phyloP scores from a whole-genome alignment of 129 eudicot genomes.

The Gnaphalium uliginosum region DNA sequence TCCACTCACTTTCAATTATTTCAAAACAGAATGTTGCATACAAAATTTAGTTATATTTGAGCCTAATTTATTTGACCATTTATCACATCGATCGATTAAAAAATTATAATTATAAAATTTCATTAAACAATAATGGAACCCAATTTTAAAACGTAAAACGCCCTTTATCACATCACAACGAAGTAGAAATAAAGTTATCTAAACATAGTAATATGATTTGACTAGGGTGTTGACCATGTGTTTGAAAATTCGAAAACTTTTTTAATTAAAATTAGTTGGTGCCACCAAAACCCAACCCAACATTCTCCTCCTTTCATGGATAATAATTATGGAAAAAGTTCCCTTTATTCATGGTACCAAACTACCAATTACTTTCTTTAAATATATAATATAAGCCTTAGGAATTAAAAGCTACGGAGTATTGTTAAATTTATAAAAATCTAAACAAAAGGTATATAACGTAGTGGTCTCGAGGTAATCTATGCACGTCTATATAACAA shows the following conservation, averaged over 20 bases:
- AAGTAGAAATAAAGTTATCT: conserved; percentile 7
- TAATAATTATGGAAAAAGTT: background rate
- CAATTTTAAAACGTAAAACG: no score
- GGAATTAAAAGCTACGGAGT: background rate
- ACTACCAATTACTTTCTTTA: conserved; percentile 1
- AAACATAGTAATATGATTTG: background rate
- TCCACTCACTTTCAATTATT: background rate
- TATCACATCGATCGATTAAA: no score
- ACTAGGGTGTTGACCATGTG: conserved; percentile 7
- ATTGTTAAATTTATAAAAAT: no score
- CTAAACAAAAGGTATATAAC: no score
- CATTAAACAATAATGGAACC: no score
- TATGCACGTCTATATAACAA: no score
- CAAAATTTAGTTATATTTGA: no score
- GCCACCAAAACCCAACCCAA: conserved; percentile 12
- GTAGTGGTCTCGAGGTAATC: no score
- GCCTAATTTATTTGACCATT: background rate
- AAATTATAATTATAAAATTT: no score
- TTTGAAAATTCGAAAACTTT: conserved; percentile 6
- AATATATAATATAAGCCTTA: background rate
- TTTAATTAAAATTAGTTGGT: conserved; percentile 19
- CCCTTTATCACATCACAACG: no score
- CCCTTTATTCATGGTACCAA: conserved; percentile 3
- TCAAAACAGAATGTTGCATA: background rate
- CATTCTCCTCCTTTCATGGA: conserved; percentile 24